Evolutionary conservation across 768 basidiomycete species (phyloP).

Genomic region (Cystobasidium ongulense): DNA sequence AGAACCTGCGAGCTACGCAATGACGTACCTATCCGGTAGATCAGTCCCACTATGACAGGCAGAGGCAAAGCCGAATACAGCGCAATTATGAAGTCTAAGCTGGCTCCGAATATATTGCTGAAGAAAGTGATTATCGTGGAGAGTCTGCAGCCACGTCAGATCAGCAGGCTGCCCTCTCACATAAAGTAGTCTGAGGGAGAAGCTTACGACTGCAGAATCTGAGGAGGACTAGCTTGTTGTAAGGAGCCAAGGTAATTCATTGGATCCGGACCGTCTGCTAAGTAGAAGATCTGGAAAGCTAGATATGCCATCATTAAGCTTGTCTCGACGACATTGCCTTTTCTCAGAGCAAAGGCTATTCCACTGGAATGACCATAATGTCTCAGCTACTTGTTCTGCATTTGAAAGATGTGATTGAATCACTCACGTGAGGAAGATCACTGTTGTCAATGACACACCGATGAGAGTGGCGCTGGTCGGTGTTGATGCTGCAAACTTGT

Average conservation of each 20-base stretch:
- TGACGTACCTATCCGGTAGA: conserved; percentile 30
- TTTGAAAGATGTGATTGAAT: not conserved
- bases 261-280: conserved; percentile 34
- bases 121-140: conserved; percentile 32
- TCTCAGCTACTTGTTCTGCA: not conserved
- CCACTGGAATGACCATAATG: conserved; percentile 26
- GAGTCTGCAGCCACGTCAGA: conserved; percentile 34
- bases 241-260: conserved; percentile 29
- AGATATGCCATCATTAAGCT: conserved; percentile 39
- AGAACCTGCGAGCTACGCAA: not conserved
- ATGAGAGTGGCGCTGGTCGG: conserved; percentile 39
- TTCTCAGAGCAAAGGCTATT: conserved; percentile 38
- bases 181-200: too few relatives aligned
- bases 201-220: conserved; percentile 10
- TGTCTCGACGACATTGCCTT: conserved; percentile 42
- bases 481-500: conserved; percentile 37
- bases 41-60: conserved; percentile 40
- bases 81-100: conserved; percentile 40
- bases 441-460: conserved; percentile 40
- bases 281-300: conserved; percentile 41
- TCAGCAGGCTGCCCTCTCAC: conserved; percentile 26
- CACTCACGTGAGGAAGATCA: conserved; percentile 37
- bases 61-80: conserved; percentile 41
- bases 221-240: conserved; percentile 33
- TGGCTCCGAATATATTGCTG: conserved; percentile 40